Evolutionary conservation across 768 basidiomycete species (phyloP).

Genomic region (Trametes maxima): DNA sequence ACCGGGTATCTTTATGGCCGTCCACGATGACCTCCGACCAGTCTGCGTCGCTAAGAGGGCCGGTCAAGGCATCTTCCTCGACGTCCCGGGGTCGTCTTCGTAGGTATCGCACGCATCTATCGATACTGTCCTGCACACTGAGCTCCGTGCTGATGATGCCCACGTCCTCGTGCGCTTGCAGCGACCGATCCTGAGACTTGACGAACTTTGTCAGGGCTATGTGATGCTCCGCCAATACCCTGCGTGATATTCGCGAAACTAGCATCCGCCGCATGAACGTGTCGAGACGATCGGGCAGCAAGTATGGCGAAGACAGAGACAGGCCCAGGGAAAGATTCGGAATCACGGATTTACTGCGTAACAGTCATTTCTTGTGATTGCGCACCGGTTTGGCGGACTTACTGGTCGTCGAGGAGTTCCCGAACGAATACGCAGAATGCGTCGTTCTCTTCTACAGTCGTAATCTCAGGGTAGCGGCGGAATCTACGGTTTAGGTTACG

Average conservation of each 20-base stretch:
- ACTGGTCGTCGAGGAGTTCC: constrained; percentile 76
- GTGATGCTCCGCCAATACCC: constrained; percentile 89
- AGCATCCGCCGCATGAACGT: constrained; percentile 92
- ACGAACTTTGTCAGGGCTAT: constrained; percentile 73
- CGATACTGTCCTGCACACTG: constrained; percentile 68
- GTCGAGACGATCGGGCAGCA: constrained; percentile 78
- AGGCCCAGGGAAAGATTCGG: constrained; percentile 82
- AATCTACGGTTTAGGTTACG: constrained; percentile 22
- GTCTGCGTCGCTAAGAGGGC: constrained; percentile 31
- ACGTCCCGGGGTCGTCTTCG: constrained; percentile 48
- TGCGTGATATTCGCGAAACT: constrained; percentile 84
- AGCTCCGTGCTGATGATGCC: constrained; percentile 85
- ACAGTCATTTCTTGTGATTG: constrained; percentile 12
- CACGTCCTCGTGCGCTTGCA: constrained; percentile 51
- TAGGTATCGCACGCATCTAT: constrained; percentile 64
- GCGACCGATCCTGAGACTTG: constrained; percentile 14
- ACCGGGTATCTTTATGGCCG: constrained; percentile 68
- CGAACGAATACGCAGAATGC: constrained; percentile 75
- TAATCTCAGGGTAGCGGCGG: constrained; percentile 73
- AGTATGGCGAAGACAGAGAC: constrained; percentile 79
- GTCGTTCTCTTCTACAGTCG: constrained; percentile 72
- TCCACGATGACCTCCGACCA: constrained; percentile 74
- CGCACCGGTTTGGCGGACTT: constrained; percentile 27
- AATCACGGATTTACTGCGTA: constrained; percentile 69
- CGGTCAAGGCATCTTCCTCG: constrained; percentile 39